These are phyloP conservation scores for Mycena belliarum DNA, from an alignment of 768 basidiomycete species.

Conservation along the genomic window DNA sequence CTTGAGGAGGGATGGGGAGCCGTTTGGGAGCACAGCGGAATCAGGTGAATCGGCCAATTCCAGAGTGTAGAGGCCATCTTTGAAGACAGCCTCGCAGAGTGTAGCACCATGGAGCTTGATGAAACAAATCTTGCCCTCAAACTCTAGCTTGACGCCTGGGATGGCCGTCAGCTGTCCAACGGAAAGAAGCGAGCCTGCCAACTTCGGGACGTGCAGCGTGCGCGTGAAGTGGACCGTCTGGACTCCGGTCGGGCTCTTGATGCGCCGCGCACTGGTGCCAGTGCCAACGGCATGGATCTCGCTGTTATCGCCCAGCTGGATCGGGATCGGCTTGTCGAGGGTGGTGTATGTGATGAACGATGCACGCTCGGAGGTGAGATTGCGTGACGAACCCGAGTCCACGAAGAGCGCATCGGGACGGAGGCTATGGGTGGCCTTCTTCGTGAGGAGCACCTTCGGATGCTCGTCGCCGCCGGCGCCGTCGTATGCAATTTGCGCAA, in stretches of 20 bases:
- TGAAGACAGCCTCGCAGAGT: background rate
- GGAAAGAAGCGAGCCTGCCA: background rate
- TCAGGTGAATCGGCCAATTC: background rate
- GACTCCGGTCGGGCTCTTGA: background rate
- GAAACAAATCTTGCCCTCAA: background rate
- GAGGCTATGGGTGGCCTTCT: background rate
- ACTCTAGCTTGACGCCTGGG: slow-evolving; percentile 2
- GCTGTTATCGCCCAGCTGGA: slow-evolving; percentile 1
- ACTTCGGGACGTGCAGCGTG: background rate
- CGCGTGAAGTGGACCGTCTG: background rate
- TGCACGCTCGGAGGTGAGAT: background rate
- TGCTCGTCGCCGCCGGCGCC: background rate
- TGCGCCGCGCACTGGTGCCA: background rate
- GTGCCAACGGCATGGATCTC: background rate
- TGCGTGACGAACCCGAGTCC: slow-evolving; percentile 3
- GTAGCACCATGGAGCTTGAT: background rate
- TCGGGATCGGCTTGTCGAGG: background rate
- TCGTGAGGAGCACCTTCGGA: slow-evolving; percentile 6
- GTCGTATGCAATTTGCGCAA: background rate
- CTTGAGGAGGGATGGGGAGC: background rate
- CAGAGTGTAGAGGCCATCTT: slow-evolving; percentile 1
- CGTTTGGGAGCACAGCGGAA: too few relatives aligned
- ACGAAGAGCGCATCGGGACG: background rate
- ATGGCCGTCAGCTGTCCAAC: background rate
- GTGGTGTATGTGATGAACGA: background rate